Base-by-base conservation (phyloP, 345 rosid genomes). In the Passiflora organensis region DNA sequence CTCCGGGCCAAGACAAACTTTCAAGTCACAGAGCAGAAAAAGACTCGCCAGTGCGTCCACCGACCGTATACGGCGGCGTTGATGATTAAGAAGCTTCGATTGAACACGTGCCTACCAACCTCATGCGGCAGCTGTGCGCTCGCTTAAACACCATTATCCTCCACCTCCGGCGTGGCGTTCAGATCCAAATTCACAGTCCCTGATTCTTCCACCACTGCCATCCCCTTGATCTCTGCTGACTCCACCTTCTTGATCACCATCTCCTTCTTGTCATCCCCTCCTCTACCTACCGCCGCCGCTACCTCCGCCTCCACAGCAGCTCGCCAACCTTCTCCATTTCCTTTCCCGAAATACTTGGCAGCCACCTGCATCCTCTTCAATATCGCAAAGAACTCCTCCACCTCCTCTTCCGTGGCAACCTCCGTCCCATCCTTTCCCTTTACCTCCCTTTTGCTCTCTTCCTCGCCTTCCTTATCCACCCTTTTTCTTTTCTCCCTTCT, bases 351-450 rank as follows among this genome's bases (percentile, higher is more conserved):
- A 16, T 65, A 51, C 70, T 45, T 51, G 15, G 25, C 53, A 2
- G 63, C 70, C 4, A 36, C 58, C 48, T 57, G 70, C 70, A 65
- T 51, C 42, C 63, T 53, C 48, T 52, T 47, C 18, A 65, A 42
- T 17, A 65, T 65, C 6, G 70, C 58, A 25, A 51, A 65, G 48
- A 65, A 65, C 36, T 65, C 70, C 48, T 65, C 70, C 28, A 65
- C 70, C 51, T 65, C 58, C 22, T 58, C 63, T 32, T 65, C 70
- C 22, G 53, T 58, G 10, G 69, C 43, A 24, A 18, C 47, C 21
- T 9, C n/a, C 48, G 5, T 14, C 59, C 2, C 59, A n/a, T 15
- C 56, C n/a, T 49, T 51, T 9, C 34, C 56, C 8, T 21, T 18
- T 48, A 16, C 14, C 39, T 5, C 58, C 36, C 23, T 0, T 38